phyloP scores from a whole-genome alignment of 2,329 filamentous ascomycete species.

The Metarhizium anisopliae region DNA sequence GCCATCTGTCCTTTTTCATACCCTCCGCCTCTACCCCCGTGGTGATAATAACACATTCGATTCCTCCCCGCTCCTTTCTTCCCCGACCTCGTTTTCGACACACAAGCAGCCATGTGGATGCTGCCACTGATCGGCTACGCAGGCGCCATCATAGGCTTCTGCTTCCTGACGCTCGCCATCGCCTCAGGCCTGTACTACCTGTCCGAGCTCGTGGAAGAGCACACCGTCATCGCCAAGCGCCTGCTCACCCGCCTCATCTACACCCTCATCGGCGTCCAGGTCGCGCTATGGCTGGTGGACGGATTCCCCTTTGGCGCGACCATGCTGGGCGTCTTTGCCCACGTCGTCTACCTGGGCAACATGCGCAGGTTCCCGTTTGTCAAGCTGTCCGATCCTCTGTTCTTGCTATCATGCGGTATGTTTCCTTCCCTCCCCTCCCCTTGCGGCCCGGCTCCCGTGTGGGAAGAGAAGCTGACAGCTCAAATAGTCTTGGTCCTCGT shows the following conservation, averaged over 20 bases:
- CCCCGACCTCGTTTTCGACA: neutral
- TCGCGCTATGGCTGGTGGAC: constrained; percentile 70
- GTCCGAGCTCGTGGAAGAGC: constrained; percentile 94
- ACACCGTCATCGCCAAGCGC: constrained; percentile 85
- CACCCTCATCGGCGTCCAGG: constrained; percentile 63
- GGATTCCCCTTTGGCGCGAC: constrained; percentile 73
- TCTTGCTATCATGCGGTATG: constrained; percentile 73
- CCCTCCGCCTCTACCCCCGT: neutral
- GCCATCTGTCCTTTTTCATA: neutral
- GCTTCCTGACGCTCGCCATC: constrained; percentile 89
- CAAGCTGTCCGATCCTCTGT: constrained; percentile 78
- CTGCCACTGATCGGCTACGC: constrained; percentile 84
- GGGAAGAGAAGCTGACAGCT: too few species aligned
- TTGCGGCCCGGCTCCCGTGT: too few species aligned
- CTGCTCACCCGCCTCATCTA: constrained; percentile 84
- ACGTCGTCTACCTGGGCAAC: constrained; percentile 82
- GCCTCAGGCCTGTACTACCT: constrained; percentile 98
- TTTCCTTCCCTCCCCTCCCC: too few species aligned
- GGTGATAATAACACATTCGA: neutral
- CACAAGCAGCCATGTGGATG: constrained; percentile 67
- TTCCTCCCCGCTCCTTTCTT: neutral
- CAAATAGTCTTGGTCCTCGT: constrained; percentile 63
- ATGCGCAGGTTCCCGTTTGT: constrained; percentile 68
- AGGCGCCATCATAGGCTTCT: constrained; percentile 81
- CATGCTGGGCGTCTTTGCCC: constrained; percentile 66